Conservation (phyloP, 768 basidiomycete species). For the Mycena maculata region DNA sequence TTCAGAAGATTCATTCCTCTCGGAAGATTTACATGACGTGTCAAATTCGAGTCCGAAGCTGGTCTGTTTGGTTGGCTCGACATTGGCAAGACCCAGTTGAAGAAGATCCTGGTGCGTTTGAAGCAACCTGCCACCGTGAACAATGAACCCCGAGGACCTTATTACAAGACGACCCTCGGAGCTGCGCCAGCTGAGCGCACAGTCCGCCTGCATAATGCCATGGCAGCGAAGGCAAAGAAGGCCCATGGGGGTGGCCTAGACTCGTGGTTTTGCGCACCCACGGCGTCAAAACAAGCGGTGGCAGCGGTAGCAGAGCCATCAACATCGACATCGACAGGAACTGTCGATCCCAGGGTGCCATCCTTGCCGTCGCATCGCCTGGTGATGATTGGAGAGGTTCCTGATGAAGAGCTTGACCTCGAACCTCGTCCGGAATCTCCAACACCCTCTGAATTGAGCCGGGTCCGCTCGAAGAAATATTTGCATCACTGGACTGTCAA, state of each 20-base stretch:
- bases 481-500: background rate
- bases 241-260: background rate
- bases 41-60: background rate
- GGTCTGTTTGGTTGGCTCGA: background rate
- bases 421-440: background rate
- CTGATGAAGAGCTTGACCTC: background rate
- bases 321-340: background rate
- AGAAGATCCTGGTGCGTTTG: background rate
- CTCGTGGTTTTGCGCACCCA: background rate
- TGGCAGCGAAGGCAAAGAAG: background rate
- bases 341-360: too few species aligned
- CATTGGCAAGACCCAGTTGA: background rate
- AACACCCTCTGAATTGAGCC: conserved; percentile 1
- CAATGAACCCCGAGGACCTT: background rate
- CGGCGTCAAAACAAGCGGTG: background rate
- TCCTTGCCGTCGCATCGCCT: background rate
- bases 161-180: background rate
- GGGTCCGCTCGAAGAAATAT: background rate
- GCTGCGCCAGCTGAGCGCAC: background rate
- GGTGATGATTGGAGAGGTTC: background rate
- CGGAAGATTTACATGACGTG: background rate
- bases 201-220: background rate
- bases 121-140: background rate
- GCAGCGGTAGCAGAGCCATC: background rate
- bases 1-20: background rate